These are phyloP conservation scores for Chaetomium strumarium DNA, from an alignment of 2,329 filamentous ascomycete species.

Conservation along the genomic window DNA sequence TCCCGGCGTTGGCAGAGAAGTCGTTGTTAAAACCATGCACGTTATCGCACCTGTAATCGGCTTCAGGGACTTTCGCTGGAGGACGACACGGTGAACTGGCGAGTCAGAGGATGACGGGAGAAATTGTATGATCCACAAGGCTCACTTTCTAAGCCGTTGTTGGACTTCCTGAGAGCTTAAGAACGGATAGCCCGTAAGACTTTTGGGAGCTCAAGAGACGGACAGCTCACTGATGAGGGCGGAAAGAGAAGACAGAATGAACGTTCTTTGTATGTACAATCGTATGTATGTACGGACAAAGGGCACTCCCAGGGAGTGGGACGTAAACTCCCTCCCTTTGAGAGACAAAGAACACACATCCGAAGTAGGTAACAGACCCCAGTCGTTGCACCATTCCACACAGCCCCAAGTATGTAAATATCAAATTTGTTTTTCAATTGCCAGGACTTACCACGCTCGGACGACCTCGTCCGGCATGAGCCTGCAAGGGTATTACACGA, in stretches of 20 bases:
- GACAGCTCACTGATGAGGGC: background rate
- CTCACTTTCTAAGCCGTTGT: no score
- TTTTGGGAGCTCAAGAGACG: background rate
- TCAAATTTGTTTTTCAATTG: background rate
- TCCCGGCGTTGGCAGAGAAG: background rate
- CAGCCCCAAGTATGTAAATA: background rate
- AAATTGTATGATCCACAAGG: no score
- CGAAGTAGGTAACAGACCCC: background rate
- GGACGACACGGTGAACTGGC: no score
- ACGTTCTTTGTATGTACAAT: no score
- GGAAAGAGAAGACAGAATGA: background rate
- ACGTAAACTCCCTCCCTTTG: background rate
- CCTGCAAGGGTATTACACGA: background rate
- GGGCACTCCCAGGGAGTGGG: background rate
- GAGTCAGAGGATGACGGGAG: no score
- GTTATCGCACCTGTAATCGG: no score
- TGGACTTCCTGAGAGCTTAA: no score
- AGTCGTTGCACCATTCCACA: background rate
- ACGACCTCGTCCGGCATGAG: no score
- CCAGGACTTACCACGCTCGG: no score
- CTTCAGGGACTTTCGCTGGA: no score
- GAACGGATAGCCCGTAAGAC: background rate
- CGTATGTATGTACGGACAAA: conserved; percentile 1
- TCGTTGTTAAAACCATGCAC: no score
- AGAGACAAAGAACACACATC: conserved; percentile 2